Base-by-base conservation (phyloP, 1,284 basidiomycete genomes). In the Malassezia brasiliensis region DNA sequence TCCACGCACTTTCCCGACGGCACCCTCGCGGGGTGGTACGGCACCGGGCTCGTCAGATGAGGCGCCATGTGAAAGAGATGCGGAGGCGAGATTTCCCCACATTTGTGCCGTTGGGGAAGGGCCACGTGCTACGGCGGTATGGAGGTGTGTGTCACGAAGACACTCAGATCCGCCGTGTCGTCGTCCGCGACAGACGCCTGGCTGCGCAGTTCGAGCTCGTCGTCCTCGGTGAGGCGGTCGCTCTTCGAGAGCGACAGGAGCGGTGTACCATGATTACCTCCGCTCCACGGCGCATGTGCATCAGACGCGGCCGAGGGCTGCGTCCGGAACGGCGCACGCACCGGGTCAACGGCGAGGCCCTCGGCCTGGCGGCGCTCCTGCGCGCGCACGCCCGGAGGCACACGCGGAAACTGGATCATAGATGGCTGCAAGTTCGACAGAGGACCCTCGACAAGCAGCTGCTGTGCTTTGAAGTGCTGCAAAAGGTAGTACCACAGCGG, bases 391-490 rank as follows among this genome's bases (percentile, higher is more conserved):
- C n/a, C 28, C 20, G 53, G 53, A 0, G 53, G 53, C 80, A 86
- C 89, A 4, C 53, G 40, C 30, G 62, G 57, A 78, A 99, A 96
- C 75, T 96, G 94, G 54, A 98, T 96, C 91, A 98, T 93, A 77
- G 88, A 91, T 5, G 90, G 82, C 75, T 96, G 94, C 36, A 99
- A 78, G 77, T 99, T 98, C 76, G 84, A 93, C 50, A 99, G 80
- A 1, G 91, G 89, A 2, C 94, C 94, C 76, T 99, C 94, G 28
- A 99, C 94, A 46, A 99, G 83, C 68, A 84, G 85, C 53, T 80
- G 83, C 77, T 88, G 90, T 77, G 96, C 93, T 79, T 98, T 98
- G 83, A 93, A 98, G 75, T 98, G 94, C 0, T 90, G 94, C 50
- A 99, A 81, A 50, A 99, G 83, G 75, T 93, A 91, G 75, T 98